A percentile compares a stretch with the other conserved stretches of the same genome.
Evolutionary conservation across 2,329 filamentous ascomycete species (phyloP).

Genomic region (Emergomyces pasteurianus): DNA sequence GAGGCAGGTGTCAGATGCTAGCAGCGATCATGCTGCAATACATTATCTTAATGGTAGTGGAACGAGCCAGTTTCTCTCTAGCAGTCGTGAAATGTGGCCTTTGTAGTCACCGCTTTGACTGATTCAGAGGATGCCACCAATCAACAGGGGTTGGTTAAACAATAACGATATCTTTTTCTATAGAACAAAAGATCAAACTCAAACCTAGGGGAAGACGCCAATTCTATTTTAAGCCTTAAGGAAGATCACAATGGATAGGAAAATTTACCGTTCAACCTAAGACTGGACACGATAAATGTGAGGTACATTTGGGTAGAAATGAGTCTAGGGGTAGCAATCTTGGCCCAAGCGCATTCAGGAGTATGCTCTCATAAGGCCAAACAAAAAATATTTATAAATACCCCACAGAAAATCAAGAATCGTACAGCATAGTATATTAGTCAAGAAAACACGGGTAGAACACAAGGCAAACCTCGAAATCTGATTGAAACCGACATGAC

Average conservation of each 20-base stretch:
- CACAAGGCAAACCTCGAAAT: not conserved
- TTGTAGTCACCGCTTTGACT: no score
- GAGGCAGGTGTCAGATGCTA: not conserved
- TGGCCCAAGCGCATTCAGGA: not conserved
- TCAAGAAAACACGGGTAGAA: not conserved
- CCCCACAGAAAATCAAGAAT: not conserved
- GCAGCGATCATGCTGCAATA: not conserved
- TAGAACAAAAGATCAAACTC: not conserved
- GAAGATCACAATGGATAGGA: not conserved
- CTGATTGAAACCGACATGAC: not conserved
- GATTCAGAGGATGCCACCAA: not conserved
- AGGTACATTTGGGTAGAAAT: not conserved
- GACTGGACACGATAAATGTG: not conserved
- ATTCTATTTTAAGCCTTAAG: not conserved
- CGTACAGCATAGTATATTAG: not conserved
- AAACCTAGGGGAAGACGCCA: not conserved
- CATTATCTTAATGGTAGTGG: not conserved
- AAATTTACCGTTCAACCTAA: not conserved
- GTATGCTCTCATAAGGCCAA: not conserved
- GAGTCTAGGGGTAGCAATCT: not conserved
- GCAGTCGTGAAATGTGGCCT: not conserved
- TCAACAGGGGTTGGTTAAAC: not conserved
- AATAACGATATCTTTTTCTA: not conserved
- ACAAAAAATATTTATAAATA: not conserved
- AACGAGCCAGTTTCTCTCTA: not conserved